A percentile compares a stretch with the other conserved stretches of the same genome.
phyloP scores from a whole-genome alignment of 129 eudicot species.

The Helichrysum umbraculigerum region DNA sequence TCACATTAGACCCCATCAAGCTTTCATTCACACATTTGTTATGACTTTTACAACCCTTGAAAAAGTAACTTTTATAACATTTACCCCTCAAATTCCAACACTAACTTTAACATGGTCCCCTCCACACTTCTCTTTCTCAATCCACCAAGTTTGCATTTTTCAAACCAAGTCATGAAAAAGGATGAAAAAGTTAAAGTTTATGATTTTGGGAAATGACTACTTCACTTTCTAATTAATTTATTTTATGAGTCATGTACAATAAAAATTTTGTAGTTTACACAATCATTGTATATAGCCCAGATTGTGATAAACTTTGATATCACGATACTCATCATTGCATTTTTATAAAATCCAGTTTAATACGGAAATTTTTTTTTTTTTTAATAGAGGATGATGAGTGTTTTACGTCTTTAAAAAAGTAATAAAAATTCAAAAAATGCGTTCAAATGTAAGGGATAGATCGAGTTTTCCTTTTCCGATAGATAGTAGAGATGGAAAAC shows the following conservation, averaged over 20 bases:
- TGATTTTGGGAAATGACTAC: slow-evolving; percentile 3
- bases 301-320: no score
- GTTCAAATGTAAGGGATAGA: no score
- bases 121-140: slow-evolving; percentile 9
- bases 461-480: no score
- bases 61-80: slow-evolving; percentile 19
- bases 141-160: slow-evolving; percentile 21
- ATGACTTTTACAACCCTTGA: slow-evolving; percentile 20
- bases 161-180: slow-evolving; percentile 12
- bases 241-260: neutral
- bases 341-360: no score
- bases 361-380: no score
- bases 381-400: no score
- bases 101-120: slow-evolving; percentile 28
- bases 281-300: no score
- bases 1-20: slow-evolving; percentile 20
- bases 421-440: no score
- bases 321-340: no score
- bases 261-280: no score
- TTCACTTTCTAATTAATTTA: neutral
- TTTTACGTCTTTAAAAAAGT: no score
- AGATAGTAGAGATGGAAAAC: no score
- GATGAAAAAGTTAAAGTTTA: slow-evolving; percentile 1
- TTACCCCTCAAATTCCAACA: slow-evolving; percentile 26
- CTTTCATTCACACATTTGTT: slow-evolving; percentile 19